Evolutionary conservation across 352 stramenopile species (phyloP).

Genomic region (Pilasporangium apinafurcum): DNA sequence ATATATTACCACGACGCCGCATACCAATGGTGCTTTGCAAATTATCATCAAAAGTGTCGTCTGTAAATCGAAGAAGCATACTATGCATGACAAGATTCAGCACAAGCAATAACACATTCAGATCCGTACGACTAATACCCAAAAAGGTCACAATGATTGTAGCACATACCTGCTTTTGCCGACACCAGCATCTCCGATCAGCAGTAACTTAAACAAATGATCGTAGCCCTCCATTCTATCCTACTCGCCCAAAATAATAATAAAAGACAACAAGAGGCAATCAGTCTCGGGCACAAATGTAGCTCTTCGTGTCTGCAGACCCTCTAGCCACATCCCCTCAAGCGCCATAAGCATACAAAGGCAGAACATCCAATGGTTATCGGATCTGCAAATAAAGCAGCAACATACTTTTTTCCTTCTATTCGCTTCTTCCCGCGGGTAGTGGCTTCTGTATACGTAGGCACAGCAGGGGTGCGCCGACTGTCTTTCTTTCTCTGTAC

Average conservation of each 20-base stretch:
- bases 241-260: background rate
- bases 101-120: background rate
- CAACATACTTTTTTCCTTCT: no score
- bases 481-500: no score
- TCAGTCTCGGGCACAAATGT: no score
- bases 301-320: no score
- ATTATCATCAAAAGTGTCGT: constrained; percentile 98
- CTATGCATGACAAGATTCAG: constrained; percentile 21
- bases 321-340: no score
- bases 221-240: constrained; percentile 87
- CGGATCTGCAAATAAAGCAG: background rate
- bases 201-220: constrained; percentile 98
- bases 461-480: no score
- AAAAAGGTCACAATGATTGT: background rate
- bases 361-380: no score
- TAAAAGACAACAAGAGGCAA: no score
- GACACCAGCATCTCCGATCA: constrained; percentile 97
- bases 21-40: constrained; percentile 96
- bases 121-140: background rate
- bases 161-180: constrained; percentile 92
- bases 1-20: constrained; percentile 11
- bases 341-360: background rate
- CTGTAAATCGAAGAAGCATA: constrained; percentile 97
- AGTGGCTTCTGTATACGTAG: no score
- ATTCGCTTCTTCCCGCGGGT: no score